These are phyloP conservation scores for Verticillium longisporum DNA, from an alignment of 2,329 filamentous ascomycete species.

Conservation along the genomic window DNA sequence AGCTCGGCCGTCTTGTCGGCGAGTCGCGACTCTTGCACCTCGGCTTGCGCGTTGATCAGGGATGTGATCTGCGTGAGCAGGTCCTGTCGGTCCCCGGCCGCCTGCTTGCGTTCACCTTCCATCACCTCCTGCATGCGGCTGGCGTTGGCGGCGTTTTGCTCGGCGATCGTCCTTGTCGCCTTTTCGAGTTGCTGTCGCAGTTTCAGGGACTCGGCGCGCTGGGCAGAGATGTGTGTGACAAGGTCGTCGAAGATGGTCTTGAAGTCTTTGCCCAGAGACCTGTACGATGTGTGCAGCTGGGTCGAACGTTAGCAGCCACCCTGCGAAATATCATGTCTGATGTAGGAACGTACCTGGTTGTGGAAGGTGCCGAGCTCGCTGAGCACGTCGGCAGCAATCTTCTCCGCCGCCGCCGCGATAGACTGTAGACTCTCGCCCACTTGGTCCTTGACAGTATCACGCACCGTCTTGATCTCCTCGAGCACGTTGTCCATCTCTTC, in stretches of 20 bases:
- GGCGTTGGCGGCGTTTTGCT: slow-evolving; percentile 62
- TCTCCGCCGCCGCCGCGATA: slow-evolving; percentile 76
- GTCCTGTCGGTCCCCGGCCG: slow-evolving; percentile 65
- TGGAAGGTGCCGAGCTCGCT: slow-evolving; percentile 82
- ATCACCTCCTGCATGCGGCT: slow-evolving; percentile 61
- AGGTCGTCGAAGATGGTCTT: slow-evolving; percentile 80
- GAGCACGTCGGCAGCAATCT: slow-evolving; percentile 84
- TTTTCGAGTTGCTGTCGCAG: slow-evolving; percentile 65
- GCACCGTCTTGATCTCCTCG: slow-evolving; percentile 83
- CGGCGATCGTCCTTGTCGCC: slow-evolving; percentile 61
- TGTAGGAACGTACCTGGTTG: slow-evolving; percentile 42
- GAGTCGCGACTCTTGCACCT: slow-evolving; percentile 66
- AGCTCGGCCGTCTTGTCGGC: slow-evolving; percentile 55
- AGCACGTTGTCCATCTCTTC: slow-evolving; percentile 87
- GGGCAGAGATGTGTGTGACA: slow-evolving; percentile 64
- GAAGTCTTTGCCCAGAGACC: slow-evolving; percentile 76
- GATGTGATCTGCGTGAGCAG: slow-evolving; percentile 69
- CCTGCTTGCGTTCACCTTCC: slow-evolving; percentile 67
- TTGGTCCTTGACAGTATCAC: slow-evolving; percentile 79
- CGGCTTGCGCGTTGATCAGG: slow-evolving; percentile 69
- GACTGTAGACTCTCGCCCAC: slow-evolving; percentile 80
- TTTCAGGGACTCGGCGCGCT: slow-evolving; percentile 68
- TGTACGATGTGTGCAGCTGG: slow-evolving; percentile 80
- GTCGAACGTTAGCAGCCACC: background rate
- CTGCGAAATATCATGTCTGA: background rate